Conservation (phyloP, 2,329 filamentous ascomycete species). For the Neopestalotiopsis rosae region DNA sequence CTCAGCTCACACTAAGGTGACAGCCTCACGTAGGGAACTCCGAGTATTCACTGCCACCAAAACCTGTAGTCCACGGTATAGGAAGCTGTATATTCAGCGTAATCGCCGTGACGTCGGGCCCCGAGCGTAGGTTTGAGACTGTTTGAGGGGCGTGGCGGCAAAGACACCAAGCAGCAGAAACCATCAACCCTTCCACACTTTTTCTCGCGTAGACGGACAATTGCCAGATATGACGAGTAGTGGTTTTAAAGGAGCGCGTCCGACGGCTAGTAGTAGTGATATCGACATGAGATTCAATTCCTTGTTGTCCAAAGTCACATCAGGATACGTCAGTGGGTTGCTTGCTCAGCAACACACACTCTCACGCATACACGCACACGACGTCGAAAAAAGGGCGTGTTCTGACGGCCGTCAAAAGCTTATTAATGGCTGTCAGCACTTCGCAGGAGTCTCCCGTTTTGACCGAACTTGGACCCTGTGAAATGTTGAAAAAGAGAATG, state of each 20-base stretch:
- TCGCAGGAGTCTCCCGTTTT: neutral
- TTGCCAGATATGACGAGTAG: neutral
- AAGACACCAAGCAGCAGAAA: neutral
- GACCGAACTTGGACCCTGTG: neutral
- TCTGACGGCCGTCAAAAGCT: neutral
- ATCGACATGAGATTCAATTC: neutral
- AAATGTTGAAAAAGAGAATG: neutral
- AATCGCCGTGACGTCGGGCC: neutral
- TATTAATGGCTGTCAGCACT: neutral
- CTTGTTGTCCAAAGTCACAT: neutral
- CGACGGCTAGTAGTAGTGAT: neutral
- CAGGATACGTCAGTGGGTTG: neutral
- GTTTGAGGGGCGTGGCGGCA: neutral
- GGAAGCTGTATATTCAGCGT: neutral
- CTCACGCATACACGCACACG: neutral
- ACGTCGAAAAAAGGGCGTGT: neutral
- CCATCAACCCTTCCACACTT: neutral
- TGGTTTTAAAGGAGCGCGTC: neutral
- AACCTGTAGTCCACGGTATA: neutral
- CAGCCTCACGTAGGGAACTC: neutral
- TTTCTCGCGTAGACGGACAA: neutral
- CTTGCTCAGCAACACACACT: neutral
- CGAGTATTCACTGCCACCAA: neutral
- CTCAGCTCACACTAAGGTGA: neutral
- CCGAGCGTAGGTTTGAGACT: conserved; percentile 1